Conservation (phyloP, 345 rosid genomes). For the Sapria himalayana region DNA sequence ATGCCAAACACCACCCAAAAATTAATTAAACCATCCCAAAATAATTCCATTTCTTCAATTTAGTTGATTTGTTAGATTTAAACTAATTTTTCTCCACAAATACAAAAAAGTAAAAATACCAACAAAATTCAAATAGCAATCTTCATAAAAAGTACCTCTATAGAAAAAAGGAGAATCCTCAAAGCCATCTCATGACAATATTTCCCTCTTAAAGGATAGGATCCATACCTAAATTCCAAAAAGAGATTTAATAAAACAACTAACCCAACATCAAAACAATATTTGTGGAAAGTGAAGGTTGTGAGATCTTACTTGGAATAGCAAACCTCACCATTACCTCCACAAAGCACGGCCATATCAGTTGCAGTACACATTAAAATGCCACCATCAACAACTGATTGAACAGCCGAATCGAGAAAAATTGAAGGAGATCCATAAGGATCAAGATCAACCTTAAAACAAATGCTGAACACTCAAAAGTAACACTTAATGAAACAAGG, state of each 20-base stretch:
- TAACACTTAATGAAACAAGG: no score
- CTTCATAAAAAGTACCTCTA: background rate
- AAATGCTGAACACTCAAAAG: no score
- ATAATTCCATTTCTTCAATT: no score
- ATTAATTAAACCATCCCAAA: no score
- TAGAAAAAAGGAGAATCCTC: constrained; percentile 39
- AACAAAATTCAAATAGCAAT: no score
- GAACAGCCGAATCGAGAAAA: constrained; percentile 92
- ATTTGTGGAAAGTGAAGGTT: constrained; percentile 6
- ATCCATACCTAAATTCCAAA: constrained; percentile 49
- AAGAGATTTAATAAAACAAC: constrained; percentile 8
- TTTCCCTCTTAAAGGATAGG: constrained; percentile 88
- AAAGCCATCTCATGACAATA: constrained; percentile 99
- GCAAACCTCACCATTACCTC: constrained; percentile 96
- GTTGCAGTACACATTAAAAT: constrained; percentile 96
- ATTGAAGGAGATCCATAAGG: constrained; percentile 96
- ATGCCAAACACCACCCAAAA: no score
- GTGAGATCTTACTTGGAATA: constrained; percentile 77
- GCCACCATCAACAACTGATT: constrained; percentile 90
- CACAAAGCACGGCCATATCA: constrained; percentile 98
- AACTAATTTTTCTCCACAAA: no score
- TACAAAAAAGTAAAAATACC: no score
- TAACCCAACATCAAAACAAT: constrained; percentile 6
- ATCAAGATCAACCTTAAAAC: constrained; percentile 97
- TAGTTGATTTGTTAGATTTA: no score